Evolutionary conservation across 176 grass and related monocot genomes (phyloP).

Genomic region (Leersia perrieri): DNA sequence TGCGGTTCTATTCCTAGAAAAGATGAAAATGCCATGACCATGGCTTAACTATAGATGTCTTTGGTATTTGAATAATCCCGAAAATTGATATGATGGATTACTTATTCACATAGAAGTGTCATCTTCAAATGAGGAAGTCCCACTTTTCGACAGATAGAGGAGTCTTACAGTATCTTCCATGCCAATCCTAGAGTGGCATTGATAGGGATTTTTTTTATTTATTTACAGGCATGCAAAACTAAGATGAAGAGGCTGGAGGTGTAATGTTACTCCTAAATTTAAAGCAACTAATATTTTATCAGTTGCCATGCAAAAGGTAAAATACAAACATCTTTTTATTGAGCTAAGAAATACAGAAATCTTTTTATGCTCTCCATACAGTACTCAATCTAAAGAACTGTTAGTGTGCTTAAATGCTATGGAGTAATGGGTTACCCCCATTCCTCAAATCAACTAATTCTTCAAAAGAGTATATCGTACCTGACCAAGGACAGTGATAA

Average conservation of each 20-base stretch:
- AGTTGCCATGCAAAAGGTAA: not conserved
- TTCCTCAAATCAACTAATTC: conserved; percentile 1
- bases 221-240: not conserved
- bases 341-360: not conserved
- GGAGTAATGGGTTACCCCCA: not conserved
- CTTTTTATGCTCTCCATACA: not conserved
- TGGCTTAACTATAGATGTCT: not conserved
- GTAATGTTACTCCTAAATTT: not conserved
- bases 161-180: not conserved
- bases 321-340: no score
- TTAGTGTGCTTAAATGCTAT: not conserved
- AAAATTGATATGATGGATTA: not conserved
- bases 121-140: not conserved
- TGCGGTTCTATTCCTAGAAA: not conserved
- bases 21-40: not conserved
- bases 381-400: not conserved
- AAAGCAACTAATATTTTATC: not conserved
- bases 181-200: not conserved
- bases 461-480: conserved; percentile 21
- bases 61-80: not conserved
- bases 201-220: not conserved
- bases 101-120: not conserved
- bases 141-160: not conserved
- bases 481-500: conserved; percentile 95
- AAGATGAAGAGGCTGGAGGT: not conserved